Evolutionary conservation across 495 filamentous ascomycete genomes (phyloP), one percentile per base, ranked within the genome.

Genomic region (Amphirosellinia nigrospora): DNA sequence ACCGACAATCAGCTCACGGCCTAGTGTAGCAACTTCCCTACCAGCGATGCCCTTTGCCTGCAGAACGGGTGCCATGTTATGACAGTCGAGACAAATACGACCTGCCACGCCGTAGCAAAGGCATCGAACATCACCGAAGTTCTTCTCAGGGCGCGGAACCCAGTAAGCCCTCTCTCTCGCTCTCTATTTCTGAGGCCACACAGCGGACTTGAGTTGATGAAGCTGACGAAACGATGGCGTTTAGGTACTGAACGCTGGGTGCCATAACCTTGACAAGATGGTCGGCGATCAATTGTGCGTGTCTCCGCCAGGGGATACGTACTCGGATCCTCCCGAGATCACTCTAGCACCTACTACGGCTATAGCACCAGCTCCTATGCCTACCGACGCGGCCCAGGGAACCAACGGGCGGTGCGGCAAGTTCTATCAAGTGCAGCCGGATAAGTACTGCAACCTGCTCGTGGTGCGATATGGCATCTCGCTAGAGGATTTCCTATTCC

Each of bases 381-480:
- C 75, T 0, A 71, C 62, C 1, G 62, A 79, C 48, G 62, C 64
- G 9, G 73, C 73, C 50, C 1, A 23, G 4, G 65, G 70, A 26
- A 45, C 61, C 0, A 70, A 34, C 6, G 39, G 56, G 10, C 56
- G 32, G 19, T 80, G 13, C n/a, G 13, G 6, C 10, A 21, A 48
- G 1, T 48, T 19, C 34, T 7, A 36, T 7, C 3, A 36, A 3
- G 34, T 36, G 3, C 3, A 3, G 34, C 7, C 34, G 3, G 34
- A 7, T 3, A 7, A 36, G 7, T 36, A 36, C 34, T 80, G 79
- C 53, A 77, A 76, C 23, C 43, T 77, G 11, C 11, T 81, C 0
- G 23, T 53, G 50, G 19, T 80, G 16, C 70, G 72, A 71, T 36
- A 36, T 7, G 34, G 34, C 34, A 36, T 36, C 34, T 36, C 34